phyloP scores from a whole-genome alignment of 805 yeast species.

The Candida ortonii region DNA sequence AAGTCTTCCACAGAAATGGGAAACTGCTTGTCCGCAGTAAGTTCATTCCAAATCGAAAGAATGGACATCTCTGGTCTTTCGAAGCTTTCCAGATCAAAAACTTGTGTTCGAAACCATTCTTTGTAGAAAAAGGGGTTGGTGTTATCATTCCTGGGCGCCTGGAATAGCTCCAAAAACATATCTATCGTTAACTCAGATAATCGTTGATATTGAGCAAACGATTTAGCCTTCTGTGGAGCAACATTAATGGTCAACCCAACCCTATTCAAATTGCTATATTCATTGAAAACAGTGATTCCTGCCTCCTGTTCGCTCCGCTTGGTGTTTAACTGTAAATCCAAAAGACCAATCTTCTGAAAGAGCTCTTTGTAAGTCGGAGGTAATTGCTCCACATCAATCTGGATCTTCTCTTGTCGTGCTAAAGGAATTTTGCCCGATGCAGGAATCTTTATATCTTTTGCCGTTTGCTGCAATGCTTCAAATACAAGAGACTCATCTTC shows the following conservation, averaged over 20 bases:
- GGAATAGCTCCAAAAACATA: slow-evolving; percentile 8
- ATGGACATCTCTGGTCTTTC: slow-evolving; percentile 6
- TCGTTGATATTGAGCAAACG: slow-evolving; percentile 22
- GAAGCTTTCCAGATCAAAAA: slow-evolving; percentile 9
- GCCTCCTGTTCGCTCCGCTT: slow-evolving; percentile 1
- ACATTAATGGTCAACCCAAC: slow-evolving; percentile 25
- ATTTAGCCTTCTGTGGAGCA: slow-evolving; percentile 30
- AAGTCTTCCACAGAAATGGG: slow-evolving; percentile 21
- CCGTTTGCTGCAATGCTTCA: slow-evolving; percentile 16
- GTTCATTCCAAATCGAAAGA: slow-evolving; percentile 20
- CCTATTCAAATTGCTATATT: slow-evolving; percentile 11
- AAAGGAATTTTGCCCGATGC: slow-evolving; percentile 13
- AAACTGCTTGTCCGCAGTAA: slow-evolving; percentile 10
- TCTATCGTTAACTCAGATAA: slow-evolving; percentile 16
- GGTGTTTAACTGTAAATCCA: slow-evolving; percentile 12
- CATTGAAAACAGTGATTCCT: slow-evolving; percentile 20
- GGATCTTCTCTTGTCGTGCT: slow-evolving; percentile 20
- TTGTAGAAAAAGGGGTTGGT: slow-evolving; percentile 20
- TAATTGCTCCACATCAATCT: slow-evolving; percentile 11
- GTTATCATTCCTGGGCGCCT: slow-evolving; percentile 1
- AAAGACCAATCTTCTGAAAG: slow-evolving; percentile 10
- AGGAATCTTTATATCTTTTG: slow-evolving; percentile 16
- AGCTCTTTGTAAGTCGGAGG: slow-evolving; percentile 6
- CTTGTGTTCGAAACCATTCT: slow-evolving; percentile 28
- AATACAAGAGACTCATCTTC: slow-evolving; percentile 13